Conservation (phyloP, 257 asterid genomes). For the Mentha longifolia region DNA sequence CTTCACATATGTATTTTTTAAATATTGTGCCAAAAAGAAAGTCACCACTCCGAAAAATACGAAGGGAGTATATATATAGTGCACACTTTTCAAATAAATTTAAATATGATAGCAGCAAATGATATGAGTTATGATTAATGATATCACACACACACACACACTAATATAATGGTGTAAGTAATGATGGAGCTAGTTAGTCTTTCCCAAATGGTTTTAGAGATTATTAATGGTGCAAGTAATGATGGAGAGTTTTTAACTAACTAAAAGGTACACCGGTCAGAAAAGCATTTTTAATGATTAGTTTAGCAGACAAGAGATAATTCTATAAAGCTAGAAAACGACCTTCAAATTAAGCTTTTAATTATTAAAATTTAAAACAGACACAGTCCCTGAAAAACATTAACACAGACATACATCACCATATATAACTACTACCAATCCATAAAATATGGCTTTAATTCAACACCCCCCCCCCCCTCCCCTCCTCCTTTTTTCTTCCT, state of each 20-base stretch:
- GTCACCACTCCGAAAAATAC: too few species aligned
- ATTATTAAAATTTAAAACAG: not conserved
- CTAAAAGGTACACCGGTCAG: constrained; percentile 34
- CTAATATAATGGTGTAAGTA: too few species aligned
- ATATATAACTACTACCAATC: not conserved
- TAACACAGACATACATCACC: not conserved
- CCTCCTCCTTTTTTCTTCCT: constrained; percentile 24
- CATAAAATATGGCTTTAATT: constrained; percentile 39
- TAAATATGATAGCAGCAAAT: not conserved
- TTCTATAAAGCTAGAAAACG: constrained; percentile 36
- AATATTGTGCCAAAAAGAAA: too few species aligned
- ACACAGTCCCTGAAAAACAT: not conserved
- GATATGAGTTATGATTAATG: not conserved
- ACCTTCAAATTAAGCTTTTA: constrained; percentile 12
- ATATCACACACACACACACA: too few species aligned
- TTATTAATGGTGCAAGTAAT: not conserved
- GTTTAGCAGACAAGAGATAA: constrained; percentile 13
- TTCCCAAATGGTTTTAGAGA: constrained; percentile 5
- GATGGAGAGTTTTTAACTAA: constrained; percentile 36
- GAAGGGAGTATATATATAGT: too few species aligned
- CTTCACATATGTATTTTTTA: too few species aligned
- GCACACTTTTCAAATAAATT: too few species aligned
- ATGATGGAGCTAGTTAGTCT: constrained; percentile 1
- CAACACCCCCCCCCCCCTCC: constrained; percentile 1
- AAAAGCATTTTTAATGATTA: constrained; percentile 36